Conservation (phyloP, 2,329 filamentous ascomycete genomes). For the Diaporthe nobilis region DNA sequence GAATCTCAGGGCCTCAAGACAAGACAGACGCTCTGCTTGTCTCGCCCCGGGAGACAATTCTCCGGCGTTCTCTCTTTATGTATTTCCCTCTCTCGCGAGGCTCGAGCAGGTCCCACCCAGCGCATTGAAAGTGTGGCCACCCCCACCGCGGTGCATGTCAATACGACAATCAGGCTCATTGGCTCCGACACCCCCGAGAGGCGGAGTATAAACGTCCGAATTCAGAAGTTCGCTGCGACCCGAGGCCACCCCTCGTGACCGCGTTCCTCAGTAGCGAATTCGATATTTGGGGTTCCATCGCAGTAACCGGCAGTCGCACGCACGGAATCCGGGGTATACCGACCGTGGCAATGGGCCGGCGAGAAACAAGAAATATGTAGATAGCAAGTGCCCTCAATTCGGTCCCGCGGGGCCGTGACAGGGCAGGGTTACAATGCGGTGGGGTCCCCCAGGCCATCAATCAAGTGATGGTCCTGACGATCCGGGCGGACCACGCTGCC, state of each 20-base stretch:
- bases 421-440: constrained; percentile 9
- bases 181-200: constrained; percentile 36
- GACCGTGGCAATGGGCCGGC: not conserved
- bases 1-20: not conserved
- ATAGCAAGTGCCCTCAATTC: constrained; percentile 23
- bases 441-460: constrained; percentile 23
- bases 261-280: not conserved
- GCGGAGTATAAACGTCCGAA: constrained; percentile 36
- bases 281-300: constrained; percentile 24
- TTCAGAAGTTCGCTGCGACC: constrained; percentile 20
- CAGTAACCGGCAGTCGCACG: constrained; percentile 11
- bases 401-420: constrained; percentile 21
- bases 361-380: not conserved
- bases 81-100: not conserved
- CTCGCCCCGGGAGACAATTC: not conserved
- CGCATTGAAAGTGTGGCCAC: not conserved
- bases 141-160: constrained; percentile 21
- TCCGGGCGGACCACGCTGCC: constrained; percentile 1
- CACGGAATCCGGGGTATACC: constrained; percentile 22
- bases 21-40: not conserved
- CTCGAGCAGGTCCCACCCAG: constrained; percentile 8
- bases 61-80: constrained; percentile 2
- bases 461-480: constrained; percentile 36
- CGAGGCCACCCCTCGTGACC: constrained; percentile 25
- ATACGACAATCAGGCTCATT: constrained; percentile 29